A percentile compares a stretch with the other conserved stretches of the same genome.
phyloP scores from a whole-genome alignment of 1,284 basidiomycete genomes.

The Ganoderma lucidum region DNA sequence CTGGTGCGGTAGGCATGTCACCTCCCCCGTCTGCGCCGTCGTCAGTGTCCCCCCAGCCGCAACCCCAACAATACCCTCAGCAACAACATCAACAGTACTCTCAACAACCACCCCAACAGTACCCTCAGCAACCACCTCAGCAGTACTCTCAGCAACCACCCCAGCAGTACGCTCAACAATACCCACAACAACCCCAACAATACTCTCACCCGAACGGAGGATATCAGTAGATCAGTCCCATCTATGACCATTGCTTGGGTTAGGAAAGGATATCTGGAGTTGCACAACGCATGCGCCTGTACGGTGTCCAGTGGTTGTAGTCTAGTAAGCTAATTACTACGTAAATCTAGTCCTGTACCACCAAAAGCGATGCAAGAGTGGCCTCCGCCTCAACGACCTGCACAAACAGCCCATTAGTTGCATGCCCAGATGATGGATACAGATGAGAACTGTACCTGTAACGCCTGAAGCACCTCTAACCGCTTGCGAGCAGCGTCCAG shows the following conservation, averaged over 20 bases:
- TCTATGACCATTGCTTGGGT: constrained; percentile 6
- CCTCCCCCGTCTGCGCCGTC: constrained; percentile 21
- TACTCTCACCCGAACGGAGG: constrained; percentile 7
- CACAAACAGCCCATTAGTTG: constrained; percentile 16
- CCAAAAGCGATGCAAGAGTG: constrained; percentile 72
- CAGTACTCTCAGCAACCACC: background rate
- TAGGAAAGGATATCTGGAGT: background rate
- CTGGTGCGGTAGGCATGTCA: constrained; percentile 4
- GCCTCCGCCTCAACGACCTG: constrained; percentile 88
- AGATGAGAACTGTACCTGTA: constrained; percentile 67
- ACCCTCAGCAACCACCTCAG: background rate
- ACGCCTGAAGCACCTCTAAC: constrained; percentile 92
- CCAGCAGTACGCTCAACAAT: background rate
- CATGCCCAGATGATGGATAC: background rate
- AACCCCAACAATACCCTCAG: background rate
- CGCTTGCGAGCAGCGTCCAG: constrained; percentile 88
- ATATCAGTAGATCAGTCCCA: constrained; percentile 2
- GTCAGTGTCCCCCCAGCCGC: constrained; percentile 6
- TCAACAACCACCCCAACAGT: background rate
- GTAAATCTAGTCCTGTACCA: constrained; percentile 48
- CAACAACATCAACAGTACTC: background rate
- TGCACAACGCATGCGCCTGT: constrained; percentile 11
- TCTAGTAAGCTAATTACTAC: constrained; percentile 33
- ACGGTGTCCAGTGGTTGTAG: constrained; percentile 32
- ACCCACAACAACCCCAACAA: constrained; percentile 3